Percentiles rank a stretch among this genome's conserved stretches.
Evolutionary conservation across 2,329 filamentous ascomycete genomes (phyloP).

Genomic region (Pseudogymnoascus sp.): DNA sequence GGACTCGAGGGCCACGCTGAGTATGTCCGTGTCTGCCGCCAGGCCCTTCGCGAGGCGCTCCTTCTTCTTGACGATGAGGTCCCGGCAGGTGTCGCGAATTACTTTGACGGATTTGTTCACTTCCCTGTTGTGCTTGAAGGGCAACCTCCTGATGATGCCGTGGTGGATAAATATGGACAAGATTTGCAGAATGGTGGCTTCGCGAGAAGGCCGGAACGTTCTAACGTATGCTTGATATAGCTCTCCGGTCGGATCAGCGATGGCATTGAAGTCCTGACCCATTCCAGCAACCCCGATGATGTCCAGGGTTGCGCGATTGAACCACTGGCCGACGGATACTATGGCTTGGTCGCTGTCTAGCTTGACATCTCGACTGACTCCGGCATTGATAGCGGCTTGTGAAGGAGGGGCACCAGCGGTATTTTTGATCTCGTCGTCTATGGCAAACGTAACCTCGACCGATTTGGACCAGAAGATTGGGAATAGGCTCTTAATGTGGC

Average conservation of each 20-base stretch:
- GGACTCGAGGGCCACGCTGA: constrained; percentile 70
- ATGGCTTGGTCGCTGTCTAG: constrained; percentile 29
- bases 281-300: constrained; percentile 68
- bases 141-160: constrained; percentile 54
- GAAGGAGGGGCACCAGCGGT: constrained; percentile 30
- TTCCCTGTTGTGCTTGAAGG: constrained; percentile 62
- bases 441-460: constrained; percentile 54
- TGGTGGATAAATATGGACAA: constrained; percentile 54
- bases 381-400: constrained; percentile 16
- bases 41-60: constrained; percentile 39
- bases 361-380: neutral
- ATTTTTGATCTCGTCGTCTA: constrained; percentile 43
- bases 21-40: constrained; percentile 58
- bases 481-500: constrained; percentile 78
- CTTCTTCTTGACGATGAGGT: constrained; percentile 65
- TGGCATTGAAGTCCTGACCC: constrained; percentile 60
- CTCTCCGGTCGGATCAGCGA: constrained; percentile 49
- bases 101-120: constrained; percentile 45
- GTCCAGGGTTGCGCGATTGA: constrained; percentile 61
- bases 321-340: constrained; percentile 54
- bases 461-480: constrained; percentile 77
- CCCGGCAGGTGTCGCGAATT: constrained; percentile 57
- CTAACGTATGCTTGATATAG: constrained; percentile 49
- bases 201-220: constrained; percentile 44
- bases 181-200: constrained; percentile 48